These are phyloP conservation scores for Thuja plicata DNA, from an alignment of 83 land plant species.

Conservation along the genomic window DNA sequence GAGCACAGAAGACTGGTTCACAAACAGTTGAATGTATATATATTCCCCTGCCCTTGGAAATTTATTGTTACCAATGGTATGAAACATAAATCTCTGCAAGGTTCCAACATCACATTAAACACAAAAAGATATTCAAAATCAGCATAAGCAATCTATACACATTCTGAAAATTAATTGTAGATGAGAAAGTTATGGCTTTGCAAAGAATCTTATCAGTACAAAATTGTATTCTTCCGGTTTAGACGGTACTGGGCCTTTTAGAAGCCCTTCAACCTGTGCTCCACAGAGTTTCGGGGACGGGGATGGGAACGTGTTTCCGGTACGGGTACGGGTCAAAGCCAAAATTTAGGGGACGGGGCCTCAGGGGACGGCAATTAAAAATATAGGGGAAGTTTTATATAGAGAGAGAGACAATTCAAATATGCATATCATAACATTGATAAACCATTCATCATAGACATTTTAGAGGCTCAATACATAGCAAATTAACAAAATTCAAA, in stretches of 20 bases:
- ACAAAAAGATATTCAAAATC: not conserved
- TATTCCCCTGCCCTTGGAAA: not conserved
- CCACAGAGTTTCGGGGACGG: too few species aligned
- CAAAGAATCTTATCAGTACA: not conserved
- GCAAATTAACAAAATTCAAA: too few species aligned
- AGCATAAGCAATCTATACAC: not conserved
- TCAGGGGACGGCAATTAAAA: too few species aligned
- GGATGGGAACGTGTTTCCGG: too few species aligned
- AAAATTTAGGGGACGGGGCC: too few species aligned
- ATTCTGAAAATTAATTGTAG: not conserved
- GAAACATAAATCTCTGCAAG: not conserved
- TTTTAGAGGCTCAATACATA: too few species aligned
- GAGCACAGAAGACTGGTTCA: not conserved
- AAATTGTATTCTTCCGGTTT: not conserved
- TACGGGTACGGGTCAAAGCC: too few species aligned
- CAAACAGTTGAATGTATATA: not conserved
- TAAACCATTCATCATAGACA: too few species aligned
- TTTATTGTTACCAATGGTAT: not conserved
- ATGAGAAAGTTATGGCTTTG: not conserved
- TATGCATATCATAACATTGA: too few species aligned
- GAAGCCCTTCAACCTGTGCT: too few species aligned
- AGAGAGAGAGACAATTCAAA: too few species aligned
- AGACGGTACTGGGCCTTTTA: not conserved
- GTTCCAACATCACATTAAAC: conserved; percentile 1
- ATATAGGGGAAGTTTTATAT: too few species aligned